These are phyloP conservation scores for Paecilomyces sp. DNA, from an alignment of 2,329 filamentous ascomycete genomes.

Conservation along the genomic window DNA sequence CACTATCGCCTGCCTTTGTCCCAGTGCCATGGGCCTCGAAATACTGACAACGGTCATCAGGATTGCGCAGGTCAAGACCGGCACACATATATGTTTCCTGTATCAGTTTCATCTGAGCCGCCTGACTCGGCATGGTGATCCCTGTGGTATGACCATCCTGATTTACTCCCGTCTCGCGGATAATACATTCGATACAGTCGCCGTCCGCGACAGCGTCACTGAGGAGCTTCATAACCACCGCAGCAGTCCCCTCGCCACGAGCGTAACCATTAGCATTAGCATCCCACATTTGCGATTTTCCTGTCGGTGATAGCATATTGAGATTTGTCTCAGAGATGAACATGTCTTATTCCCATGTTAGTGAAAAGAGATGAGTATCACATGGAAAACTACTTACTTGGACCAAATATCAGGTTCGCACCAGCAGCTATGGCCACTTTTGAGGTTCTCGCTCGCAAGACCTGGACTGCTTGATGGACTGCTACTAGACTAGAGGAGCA, in stretches of 20 bases:
- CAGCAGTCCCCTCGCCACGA: conserved; percentile 47
- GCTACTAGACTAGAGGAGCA: conserved; percentile 38
- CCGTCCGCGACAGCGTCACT: conserved; percentile 40
- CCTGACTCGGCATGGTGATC: conserved; percentile 26
- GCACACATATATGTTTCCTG: conserved; percentile 29
- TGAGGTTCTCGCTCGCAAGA: conserved; percentile 20
- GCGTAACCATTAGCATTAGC: conserved; percentile 43
- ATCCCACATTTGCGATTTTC: conserved; percentile 45
- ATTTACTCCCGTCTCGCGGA: conserved; percentile 28
- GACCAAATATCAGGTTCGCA: conserved; percentile 20
- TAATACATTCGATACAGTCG: conserved; percentile 37
- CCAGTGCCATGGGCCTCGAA: conserved; percentile 43
- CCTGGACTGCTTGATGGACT: conserved; percentile 26
- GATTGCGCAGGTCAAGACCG: conserved; percentile 25
- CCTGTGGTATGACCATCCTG: conserved; percentile 29
- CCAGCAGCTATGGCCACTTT: conserved; percentile 17
- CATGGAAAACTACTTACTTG: conserved; percentile 3
- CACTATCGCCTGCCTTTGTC: conserved; percentile 23
- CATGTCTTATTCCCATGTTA: conserved; percentile 8
- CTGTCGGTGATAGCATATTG: conserved; percentile 45
- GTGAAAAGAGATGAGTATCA: background rate
- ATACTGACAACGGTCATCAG: conserved; percentile 28
- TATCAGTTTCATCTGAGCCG: conserved; percentile 36
- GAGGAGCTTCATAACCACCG: conserved; percentile 46
- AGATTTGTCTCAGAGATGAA: conserved; percentile 25